phyloP scores from a whole-genome alignment of 768 basidiomycete species.

The Xerocomus spinulosus region DNA sequence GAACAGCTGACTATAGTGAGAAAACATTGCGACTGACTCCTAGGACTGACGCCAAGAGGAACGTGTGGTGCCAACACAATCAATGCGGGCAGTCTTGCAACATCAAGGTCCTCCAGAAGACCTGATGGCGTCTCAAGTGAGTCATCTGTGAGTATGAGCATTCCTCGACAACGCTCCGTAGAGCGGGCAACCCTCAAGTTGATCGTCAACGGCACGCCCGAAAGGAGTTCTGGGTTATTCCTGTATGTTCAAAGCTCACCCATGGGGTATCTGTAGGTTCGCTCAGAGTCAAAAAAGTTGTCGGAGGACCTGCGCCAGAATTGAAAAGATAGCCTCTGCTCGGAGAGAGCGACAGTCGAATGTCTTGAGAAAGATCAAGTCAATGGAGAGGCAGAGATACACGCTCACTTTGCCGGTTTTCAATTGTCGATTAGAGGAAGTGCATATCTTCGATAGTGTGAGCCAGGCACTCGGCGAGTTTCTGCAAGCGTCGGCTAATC shows the following conservation, averaged over 20 bases:
- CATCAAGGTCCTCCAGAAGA: constrained; percentile 42
- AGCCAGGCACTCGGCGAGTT: background rate
- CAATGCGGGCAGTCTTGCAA: constrained; percentile 21
- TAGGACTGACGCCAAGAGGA: no score
- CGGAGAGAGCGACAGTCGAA: constrained; percentile 29
- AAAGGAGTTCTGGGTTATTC: constrained; percentile 19
- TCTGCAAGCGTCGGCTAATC: background rate
- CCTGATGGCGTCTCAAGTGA: constrained; percentile 40
- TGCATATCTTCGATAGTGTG: constrained; percentile 21
- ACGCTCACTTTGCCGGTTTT: constrained; percentile 27
- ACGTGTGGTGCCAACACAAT: no score
- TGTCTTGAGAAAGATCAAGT: constrained; percentile 30
- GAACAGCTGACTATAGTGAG: constrained; percentile 24
- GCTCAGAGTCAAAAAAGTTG: no score
- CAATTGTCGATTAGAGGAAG: constrained; percentile 16
- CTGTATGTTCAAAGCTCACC: constrained; percentile 25
- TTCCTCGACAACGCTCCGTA: background rate
- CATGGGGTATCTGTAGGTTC: constrained; percentile 23
- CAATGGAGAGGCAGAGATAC: constrained; percentile 21
- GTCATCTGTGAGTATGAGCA: constrained; percentile 25
- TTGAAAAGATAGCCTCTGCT: constrained; percentile 29
- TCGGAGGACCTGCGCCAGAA: no score
- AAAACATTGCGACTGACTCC: constrained; percentile 29
- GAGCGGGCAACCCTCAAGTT: background rate
- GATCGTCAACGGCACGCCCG: background rate